Conservation (phyloP, 2,329 filamentous ascomycete species). For the Neopestalotiopsis sp. region DNA sequence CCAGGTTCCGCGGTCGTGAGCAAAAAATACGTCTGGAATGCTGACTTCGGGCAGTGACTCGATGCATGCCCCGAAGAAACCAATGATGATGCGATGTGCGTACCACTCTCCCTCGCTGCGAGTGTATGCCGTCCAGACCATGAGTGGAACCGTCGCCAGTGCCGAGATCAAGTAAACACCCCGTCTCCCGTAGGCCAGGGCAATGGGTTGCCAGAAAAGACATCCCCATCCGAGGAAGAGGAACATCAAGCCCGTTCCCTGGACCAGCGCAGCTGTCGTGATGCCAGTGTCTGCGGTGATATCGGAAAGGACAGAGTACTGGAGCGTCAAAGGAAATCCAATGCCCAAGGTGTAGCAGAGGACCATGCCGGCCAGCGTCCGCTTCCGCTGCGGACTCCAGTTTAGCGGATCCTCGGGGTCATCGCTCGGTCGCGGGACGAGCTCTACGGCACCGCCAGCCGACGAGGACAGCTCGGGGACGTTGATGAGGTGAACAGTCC, state of each 20-base stretch:
- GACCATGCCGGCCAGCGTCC: slow-evolving; percentile 33
- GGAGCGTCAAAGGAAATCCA: slow-evolving; percentile 12
- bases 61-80: slow-evolving; percentile 35
- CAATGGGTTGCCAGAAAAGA: slow-evolving; percentile 39
- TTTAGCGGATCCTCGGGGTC: slow-evolving; percentile 47
- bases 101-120: slow-evolving; percentile 33
- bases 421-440: slow-evolving; percentile 39
- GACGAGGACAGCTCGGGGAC: not conserved
- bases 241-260: slow-evolving; percentile 30
- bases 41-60: slow-evolving; percentile 37
- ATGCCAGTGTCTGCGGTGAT: slow-evolving; percentile 2
- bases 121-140: slow-evolving; percentile 34
- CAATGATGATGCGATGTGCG: slow-evolving; percentile 35
- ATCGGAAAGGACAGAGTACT: not conserved
- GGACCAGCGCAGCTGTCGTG: not conserved
- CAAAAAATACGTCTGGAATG: slow-evolving; percentile 34
- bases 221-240: slow-evolving; percentile 41
- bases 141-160: slow-evolving; percentile 24
- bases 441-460: slow-evolving; percentile 37
- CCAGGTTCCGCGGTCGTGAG: slow-evolving; percentile 35
- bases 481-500: not conserved
- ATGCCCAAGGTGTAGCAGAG: slow-evolving; percentile 31
- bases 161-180: slow-evolving; percentile 37
- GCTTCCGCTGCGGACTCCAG: slow-evolving; percentile 40
- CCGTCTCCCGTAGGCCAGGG: slow-evolving; percentile 38